These are phyloP conservation scores for Diatrype stigma DNA, from an alignment of 2,329 filamentous ascomycete genomes.

Conservation along the genomic window DNA sequence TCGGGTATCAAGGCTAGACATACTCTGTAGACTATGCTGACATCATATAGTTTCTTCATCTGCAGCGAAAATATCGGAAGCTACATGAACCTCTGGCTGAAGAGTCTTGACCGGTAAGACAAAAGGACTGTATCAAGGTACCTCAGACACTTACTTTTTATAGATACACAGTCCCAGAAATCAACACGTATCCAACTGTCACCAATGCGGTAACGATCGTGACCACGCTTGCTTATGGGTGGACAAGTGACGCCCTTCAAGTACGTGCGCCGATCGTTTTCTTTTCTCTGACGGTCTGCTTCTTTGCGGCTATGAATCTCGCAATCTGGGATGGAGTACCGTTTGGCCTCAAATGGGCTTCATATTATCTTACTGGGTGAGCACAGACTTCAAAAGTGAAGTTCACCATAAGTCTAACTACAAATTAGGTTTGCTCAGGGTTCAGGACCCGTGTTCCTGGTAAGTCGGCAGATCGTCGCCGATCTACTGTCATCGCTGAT, in stretches of 20 bases:
- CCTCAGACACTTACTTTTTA: background rate
- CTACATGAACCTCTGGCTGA: conserved; percentile 24
- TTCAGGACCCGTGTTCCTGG: too few relatives aligned
- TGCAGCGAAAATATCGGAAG: conserved; percentile 20
- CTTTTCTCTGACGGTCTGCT: conserved; percentile 20
- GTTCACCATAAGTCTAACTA: background rate
- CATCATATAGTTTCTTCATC: conserved; percentile 22
- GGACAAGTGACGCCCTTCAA: conserved; percentile 23
- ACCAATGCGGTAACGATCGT: conserved; percentile 23
- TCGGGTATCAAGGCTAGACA: background rate
- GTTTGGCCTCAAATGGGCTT: conserved; percentile 21
- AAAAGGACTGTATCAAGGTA: background rate
- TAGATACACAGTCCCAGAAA: conserved; percentile 23
- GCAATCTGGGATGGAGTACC: conserved; percentile 23
- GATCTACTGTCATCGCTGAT: too few relatives aligned
- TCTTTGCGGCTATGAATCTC: conserved; percentile 21
- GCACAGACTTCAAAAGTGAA: too few relatives aligned
- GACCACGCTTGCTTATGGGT: conserved; percentile 23
- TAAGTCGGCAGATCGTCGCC: too few relatives aligned
- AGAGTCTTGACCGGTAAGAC: conserved; percentile 11
- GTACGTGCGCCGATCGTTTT: conserved; percentile 20
- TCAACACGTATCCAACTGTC: conserved; percentile 27
- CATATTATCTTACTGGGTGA: conserved; percentile 20
- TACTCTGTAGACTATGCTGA: background rate
- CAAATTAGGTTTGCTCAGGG: background rate